Percentiles rank a stretch among this genome's conserved stretches.
Conservation (phyloP, 768 basidiomycete species). For the Fomitopsis pulvina region DNA sequence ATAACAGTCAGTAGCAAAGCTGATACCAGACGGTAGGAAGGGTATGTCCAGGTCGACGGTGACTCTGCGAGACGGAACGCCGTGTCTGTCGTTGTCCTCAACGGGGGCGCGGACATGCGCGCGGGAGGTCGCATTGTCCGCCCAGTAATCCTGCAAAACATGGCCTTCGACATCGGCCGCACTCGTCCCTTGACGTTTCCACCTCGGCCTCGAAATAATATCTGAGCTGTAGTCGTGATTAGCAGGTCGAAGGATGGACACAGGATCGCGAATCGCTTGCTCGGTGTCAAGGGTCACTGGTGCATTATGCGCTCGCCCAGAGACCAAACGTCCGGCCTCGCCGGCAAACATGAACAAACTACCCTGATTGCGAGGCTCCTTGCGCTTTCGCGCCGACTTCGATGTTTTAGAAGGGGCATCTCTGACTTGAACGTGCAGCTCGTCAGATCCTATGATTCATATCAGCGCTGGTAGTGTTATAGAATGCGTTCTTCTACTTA, state of each 20-base stretch:
- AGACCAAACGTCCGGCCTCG: constrained; percentile 31
- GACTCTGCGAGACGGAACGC: constrained; percentile 20
- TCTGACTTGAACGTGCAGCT: constrained; percentile 6
- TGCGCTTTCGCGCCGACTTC: constrained; percentile 2
- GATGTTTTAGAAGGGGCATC: constrained; percentile 5
- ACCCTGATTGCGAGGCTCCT: constrained; percentile 20
- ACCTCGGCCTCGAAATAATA: background rate
- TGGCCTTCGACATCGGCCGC: background rate
- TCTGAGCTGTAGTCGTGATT: background rate
- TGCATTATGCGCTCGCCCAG: constrained; percentile 26
- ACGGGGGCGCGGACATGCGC: background rate
- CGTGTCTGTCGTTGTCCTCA: background rate
- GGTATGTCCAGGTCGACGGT: constrained; percentile 46
- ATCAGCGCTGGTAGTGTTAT: background rate
- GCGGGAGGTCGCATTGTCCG: background rate
- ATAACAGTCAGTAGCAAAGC: constrained; percentile 46
- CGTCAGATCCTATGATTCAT: background rate
- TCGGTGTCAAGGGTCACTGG: constrained; percentile 38
- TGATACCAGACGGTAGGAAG: constrained; percentile 42
- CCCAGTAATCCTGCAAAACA: background rate
- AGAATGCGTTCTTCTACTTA: background rate
- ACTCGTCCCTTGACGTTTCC: background rate
- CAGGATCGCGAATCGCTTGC: constrained; percentile 20
- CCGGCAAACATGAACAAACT: constrained; percentile 34
- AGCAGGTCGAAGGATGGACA: background rate